Base-by-base conservation (phyloP, 2,329 filamentous ascomycete genomes). In the Cladosporium cucumerinum region DNA sequence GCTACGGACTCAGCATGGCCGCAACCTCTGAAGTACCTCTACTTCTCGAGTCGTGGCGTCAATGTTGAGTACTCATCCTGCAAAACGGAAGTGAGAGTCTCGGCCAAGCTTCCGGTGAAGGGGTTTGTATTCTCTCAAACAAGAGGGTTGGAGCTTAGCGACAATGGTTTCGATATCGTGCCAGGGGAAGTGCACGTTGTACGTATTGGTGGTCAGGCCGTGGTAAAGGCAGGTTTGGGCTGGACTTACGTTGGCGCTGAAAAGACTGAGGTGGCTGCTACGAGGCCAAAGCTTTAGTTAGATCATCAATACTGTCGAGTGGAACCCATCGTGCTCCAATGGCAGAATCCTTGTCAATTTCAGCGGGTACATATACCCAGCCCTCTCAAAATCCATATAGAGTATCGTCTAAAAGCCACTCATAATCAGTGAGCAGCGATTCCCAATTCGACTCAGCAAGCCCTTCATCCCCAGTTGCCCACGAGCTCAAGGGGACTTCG, bases 71-170 rank as follows among this genome's bases (percentile, higher is more conserved):
- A 52, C 25, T 30, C 61, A n/a, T 57, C 65, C 36, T 57, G 75
- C 28, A 77, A 77, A 23, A 73, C 76, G 39, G 78, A 75, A 46
- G 79, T 85, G 36, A 69, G 75, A 30, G 77, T 86, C 68, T 81
- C 72, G 67, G 79, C 82, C 8, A 71, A 76, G 57, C 83, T 81
- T 73, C 84, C 85, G 2, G 84, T 84, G 3, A 87, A 87, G 68
- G 84, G 85, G 18, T 74, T 87, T n/a, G 84, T 86, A 4, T 85
- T 86, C 68, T 84, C 86, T 72, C 85, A 86, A 70, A 74, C 82
- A 61, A 80, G 84, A 61, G 84, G 82, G 12, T 79, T 86, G 49
- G 76, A 80, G 12, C 73, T 86, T 21, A 79, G 81, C 61, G 84
- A 87, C 71, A 86, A 82, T 70, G 84, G 82, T 11, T 78, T 87